These are phyloP conservation scores for Diaporthe sp. DNA, from an alignment of 2,329 filamentous ascomycete genomes.

Conservation along the genomic window DNA sequence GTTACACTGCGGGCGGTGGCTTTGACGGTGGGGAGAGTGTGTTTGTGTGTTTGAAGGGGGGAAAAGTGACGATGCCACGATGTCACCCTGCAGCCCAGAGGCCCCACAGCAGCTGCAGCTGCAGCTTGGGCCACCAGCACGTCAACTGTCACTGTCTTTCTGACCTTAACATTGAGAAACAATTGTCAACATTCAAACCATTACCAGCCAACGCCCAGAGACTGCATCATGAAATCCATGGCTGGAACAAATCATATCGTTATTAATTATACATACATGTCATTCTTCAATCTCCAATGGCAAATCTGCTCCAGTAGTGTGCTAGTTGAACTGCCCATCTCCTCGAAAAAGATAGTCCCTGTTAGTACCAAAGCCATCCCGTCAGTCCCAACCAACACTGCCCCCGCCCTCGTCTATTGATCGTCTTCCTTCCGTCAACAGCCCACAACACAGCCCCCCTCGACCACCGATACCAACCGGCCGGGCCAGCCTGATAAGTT, in stretches of 20 bases:
- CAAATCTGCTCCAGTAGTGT: accelerated
- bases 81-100: slow-evolving; percentile 4
- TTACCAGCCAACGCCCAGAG: accelerated
- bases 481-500: background rate
- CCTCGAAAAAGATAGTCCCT: background rate
- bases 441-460: slow-evolving; percentile 2
- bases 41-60: background rate
- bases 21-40: background rate
- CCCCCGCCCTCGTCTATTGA: background rate
- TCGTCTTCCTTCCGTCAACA: slow-evolving; percentile 6
- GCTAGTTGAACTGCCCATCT: accelerated
- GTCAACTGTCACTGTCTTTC: background rate
- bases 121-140: background rate
- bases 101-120: background rate
- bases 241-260: accelerated
- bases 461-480: background rate
- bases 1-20: slow-evolving; percentile 9
- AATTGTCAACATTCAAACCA: background rate
- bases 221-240: no score
- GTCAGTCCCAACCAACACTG: background rate
- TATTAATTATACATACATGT: background rate
- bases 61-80: background rate
- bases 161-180: background rate
- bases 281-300: accelerated
- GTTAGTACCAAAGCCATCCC: background rate